phyloP scores from a whole-genome alignment of 2,329 filamentous ascomycete genomes.

The Xylariaceae sp. region DNA sequence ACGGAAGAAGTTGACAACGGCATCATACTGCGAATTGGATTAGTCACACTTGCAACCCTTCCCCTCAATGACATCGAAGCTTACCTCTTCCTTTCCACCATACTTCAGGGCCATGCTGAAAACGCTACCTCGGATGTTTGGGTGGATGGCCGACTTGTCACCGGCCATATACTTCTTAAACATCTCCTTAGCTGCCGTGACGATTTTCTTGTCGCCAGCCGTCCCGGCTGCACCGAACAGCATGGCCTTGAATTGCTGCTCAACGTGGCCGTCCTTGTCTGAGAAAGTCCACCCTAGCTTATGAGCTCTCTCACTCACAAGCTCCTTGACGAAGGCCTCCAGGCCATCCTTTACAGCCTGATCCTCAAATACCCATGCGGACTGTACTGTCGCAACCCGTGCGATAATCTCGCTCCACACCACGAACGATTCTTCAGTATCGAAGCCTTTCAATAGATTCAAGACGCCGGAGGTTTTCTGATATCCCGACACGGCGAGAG shows the following conservation, averaged over 20 bases:
- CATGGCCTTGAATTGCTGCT: slow-evolving; percentile 92
- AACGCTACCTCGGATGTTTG: slow-evolving; percentile 85
- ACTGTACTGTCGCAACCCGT: slow-evolving; percentile 76
- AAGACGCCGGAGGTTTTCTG: slow-evolving; percentile 90
- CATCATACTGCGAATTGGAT: slow-evolving; percentile 63
- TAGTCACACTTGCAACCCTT: slow-evolving; percentile 10
- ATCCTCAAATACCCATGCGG: slow-evolving; percentile 89
- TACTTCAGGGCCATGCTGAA: slow-evolving; percentile 83
- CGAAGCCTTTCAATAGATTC: slow-evolving; percentile 83
- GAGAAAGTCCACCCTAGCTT: slow-evolving; percentile 87
- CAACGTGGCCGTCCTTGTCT: slow-evolving; percentile 81
- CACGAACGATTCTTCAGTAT: slow-evolving; percentile 83
- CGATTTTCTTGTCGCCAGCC: slow-evolving; percentile 76
- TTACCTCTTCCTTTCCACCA: slow-evolving; percentile 79
- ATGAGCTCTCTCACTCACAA: slow-evolving; percentile 80
- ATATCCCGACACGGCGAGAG: slow-evolving; percentile 86
- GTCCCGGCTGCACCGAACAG: slow-evolving; percentile 84
- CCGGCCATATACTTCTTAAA: slow-evolving; percentile 82
- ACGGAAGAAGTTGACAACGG: slow-evolving; percentile 74
- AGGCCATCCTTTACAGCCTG: slow-evolving; percentile 72
- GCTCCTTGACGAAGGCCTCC: slow-evolving; percentile 78
- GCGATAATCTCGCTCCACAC: slow-evolving; percentile 93
- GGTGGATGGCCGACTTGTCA: slow-evolving; percentile 81
- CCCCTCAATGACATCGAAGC: slow-evolving; percentile 15
- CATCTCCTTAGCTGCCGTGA: slow-evolving; percentile 84